Conservation (phyloP, 805 yeast species). For the Helenozyma baotianmanensis region DNA sequence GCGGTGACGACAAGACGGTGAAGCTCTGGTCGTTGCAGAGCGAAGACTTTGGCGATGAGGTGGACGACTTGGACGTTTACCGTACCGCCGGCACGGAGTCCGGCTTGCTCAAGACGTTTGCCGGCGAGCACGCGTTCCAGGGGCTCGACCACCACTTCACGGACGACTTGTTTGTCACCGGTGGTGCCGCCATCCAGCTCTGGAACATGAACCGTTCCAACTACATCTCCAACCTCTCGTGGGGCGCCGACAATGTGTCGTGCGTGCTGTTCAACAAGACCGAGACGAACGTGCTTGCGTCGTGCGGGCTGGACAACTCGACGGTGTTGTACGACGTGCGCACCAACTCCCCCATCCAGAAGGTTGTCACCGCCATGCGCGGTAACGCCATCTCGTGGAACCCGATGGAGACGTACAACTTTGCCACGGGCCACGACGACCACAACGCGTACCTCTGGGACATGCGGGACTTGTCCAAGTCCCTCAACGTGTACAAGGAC, state of each 20-base stretch:
- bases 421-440: conserved; percentile 91
- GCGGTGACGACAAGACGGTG: conserved; percentile 87
- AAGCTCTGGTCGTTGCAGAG: conserved; percentile 81
- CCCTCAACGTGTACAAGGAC: conserved; percentile 84
- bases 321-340: conserved; percentile 86
- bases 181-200: conserved; percentile 83
- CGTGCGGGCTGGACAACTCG: conserved; percentile 82
- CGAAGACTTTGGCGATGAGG: conserved; percentile 43
- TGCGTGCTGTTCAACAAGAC: conserved; percentile 84
- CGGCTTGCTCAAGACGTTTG: conserved; percentile 72
- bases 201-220: conserved; percentile 86
- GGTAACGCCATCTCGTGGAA: conserved; percentile 91
- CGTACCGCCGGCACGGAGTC: conserved; percentile 20
- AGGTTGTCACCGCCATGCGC: conserved; percentile 74
- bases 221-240: conserved; percentile 71
- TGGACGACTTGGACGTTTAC: conserved; percentile 29
- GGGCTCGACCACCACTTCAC: conserved; percentile 82
- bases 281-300: conserved; percentile 83
- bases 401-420: conserved; percentile 95
- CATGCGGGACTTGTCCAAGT: conserved; percentile 83
- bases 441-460: conserved; percentile 94
- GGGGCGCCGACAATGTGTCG: conserved; percentile 94
- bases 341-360: conserved; percentile 88
- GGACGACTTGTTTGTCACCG: conserved; percentile 78
- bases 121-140: conserved; percentile 80